Evolutionary conservation across 306 rosid species (phyloP).

Genomic region (Dryas drummondii): DNA sequence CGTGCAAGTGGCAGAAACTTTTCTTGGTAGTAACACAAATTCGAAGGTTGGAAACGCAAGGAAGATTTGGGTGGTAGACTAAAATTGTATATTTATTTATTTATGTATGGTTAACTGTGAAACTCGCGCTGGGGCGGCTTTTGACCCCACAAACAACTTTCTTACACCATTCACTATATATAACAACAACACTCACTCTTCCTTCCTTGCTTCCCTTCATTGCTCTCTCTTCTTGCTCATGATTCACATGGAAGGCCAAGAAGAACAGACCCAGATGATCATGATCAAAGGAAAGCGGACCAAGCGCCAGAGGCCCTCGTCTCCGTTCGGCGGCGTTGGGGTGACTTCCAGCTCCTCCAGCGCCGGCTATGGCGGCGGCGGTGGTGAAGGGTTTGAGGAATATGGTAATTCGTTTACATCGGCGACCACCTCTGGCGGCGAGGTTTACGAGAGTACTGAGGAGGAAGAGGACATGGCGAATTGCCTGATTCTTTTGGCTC

Average conservation of each 20-base stretch:
- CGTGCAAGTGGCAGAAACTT: slow-evolving; percentile 41
- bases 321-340: slow-evolving; percentile 26
- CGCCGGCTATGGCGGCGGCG: slow-evolving; percentile 18
- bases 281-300: slow-evolving; percentile 57
- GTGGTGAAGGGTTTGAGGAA: slow-evolving; percentile 14
- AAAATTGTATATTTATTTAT: slow-evolving; percentile 5
- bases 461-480: slow-evolving; percentile 97
- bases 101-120: slow-evolving; percentile 21
- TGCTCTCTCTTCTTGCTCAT: neutral
- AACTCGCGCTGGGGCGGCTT: slow-evolving; percentile 10
- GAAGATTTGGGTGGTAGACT: slow-evolving; percentile 54
- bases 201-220: slow-evolving; percentile 15
- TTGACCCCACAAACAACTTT: slow-evolving; percentile 16
- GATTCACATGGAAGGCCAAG: slow-evolving; percentile 40
- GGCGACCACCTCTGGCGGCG: slow-evolving; percentile 30
- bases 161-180: slow-evolving; percentile 26
- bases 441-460: slow-evolving; percentile 43
- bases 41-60: slow-evolving; percentile 62
- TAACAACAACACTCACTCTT: slow-evolving; percentile 9
- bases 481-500: slow-evolving; percentile 84
- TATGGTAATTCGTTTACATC: slow-evolving; percentile 49
- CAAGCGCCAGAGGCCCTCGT: slow-evolving; percentile 49
- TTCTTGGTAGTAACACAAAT: slow-evolving; percentile 46
- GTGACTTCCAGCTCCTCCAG: slow-evolving; percentile 61
- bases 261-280: slow-evolving; percentile 32